A percentile compares a stretch with the other conserved stretches of the same genome.
These are phyloP conservation scores for Exserohilum rostratum DNA, from an alignment of 2,329 filamentous ascomycete species.

Conservation along the genomic window DNA sequence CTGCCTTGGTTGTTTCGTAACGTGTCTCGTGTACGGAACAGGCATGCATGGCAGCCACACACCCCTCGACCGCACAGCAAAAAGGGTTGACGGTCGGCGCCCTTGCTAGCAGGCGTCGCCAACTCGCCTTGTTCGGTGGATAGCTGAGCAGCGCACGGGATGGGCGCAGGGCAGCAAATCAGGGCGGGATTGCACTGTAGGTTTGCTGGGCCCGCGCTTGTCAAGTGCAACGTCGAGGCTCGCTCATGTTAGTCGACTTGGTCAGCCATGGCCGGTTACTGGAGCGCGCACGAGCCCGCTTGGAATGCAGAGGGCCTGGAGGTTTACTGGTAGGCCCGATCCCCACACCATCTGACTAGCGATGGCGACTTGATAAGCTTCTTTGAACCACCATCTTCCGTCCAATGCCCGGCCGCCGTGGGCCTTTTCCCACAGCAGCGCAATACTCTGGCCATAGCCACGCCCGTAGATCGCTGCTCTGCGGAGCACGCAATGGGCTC, in stretches of 20 bases:
- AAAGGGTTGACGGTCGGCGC: too few species aligned
- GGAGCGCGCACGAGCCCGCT: slow-evolving; percentile 16
- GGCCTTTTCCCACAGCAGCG: slow-evolving; percentile 5
- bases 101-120: too few species aligned
- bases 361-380: slow-evolving; percentile 40
- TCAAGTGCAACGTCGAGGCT: too few species aligned
- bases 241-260: background rate
- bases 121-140: too few species aligned
- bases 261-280: slow-evolving; percentile 1
- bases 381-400: slow-evolving; percentile 26
- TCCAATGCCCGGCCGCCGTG: slow-evolving; percentile 24
- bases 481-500: slow-evolving; percentile 30
- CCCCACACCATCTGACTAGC: slow-evolving; percentile 26
- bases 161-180: too few species aligned
- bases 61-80: too few species aligned
- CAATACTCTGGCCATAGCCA: slow-evolving; percentile 12
- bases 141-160: too few species aligned
- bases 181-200: too few species aligned
- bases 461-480: slow-evolving; percentile 18
- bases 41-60: too few species aligned
- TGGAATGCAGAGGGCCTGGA: slow-evolving; percentile 13
- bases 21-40: background rate
- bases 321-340: slow-evolving; percentile 11
- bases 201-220: too few species aligned
- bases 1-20: background rate